These are phyloP conservation scores for Fusarium sambucinum DNA, from an alignment of 2,329 filamentous ascomycete genomes.

Conservation along the genomic window DNA sequence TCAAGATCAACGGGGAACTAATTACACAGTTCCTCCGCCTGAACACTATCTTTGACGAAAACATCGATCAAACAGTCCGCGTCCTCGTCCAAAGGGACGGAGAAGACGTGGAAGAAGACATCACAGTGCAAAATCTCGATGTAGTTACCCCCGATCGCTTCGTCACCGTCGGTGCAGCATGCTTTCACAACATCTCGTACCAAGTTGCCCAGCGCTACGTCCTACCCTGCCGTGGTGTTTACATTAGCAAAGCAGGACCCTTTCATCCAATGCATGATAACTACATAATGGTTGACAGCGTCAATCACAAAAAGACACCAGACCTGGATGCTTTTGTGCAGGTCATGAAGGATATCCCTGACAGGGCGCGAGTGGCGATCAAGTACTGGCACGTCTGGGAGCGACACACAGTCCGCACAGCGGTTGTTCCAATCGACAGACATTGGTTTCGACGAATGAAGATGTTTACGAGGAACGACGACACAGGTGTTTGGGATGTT, in stretches of 20 bases:
- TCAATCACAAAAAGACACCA: slow-evolving; percentile 86
- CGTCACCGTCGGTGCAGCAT: slow-evolving; percentile 90
- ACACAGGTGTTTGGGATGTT: slow-evolving; percentile 93
- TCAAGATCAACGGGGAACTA: slow-evolving; percentile 93
- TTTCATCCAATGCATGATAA: slow-evolving; percentile 19
- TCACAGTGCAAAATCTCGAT: slow-evolving; percentile 89
- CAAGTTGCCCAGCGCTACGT: slow-evolving; percentile 95
- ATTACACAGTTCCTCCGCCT: slow-evolving; percentile 92
- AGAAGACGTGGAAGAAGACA: slow-evolving; percentile 84
- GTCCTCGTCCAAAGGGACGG: slow-evolving; percentile 90
- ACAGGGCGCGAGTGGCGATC: slow-evolving; percentile 24
- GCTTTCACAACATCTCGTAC: slow-evolving; percentile 96
- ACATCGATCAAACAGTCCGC: slow-evolving; percentile 79
- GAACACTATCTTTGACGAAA: slow-evolving; percentile 89
- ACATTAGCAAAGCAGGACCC: slow-evolving; percentile 62
- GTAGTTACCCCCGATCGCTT: slow-evolving; percentile 95
- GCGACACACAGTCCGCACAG: slow-evolving; percentile 87
- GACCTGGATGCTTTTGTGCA: slow-evolving; percentile 70
- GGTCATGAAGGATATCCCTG: slow-evolving; percentile 24
- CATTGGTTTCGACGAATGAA: slow-evolving; percentile 98
- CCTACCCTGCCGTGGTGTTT: slow-evolving; percentile 93
- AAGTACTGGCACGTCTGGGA: slow-evolving; percentile 32
- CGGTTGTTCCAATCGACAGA: slow-evolving; percentile 89
- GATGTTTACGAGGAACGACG: slow-evolving; percentile 88
- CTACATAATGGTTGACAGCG: slow-evolving; percentile 73